Conservation (phyloP, 768 basidiomycete genomes). For the Trametes coccinea region DNA sequence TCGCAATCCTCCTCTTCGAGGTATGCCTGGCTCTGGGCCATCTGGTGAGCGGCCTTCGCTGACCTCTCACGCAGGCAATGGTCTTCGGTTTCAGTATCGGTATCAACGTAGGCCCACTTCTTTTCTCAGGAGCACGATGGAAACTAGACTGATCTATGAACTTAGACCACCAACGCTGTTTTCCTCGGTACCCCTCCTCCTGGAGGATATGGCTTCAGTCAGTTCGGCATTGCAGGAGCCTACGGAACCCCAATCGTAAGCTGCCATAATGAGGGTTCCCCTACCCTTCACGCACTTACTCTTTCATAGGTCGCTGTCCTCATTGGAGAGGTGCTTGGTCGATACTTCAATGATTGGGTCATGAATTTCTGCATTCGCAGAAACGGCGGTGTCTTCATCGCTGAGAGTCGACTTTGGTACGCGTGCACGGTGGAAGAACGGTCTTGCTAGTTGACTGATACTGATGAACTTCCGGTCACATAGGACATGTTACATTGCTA, state of each 20-base stretch:
- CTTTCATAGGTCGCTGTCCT: conserved; percentile 44
- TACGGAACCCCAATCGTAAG: conserved; percentile 59
- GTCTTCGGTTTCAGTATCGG: conserved; percentile 68
- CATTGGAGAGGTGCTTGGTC: conserved; percentile 52
- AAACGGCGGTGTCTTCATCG: conserved; percentile 53
- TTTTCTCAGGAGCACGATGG: no score
- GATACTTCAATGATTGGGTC: conserved; percentile 52
- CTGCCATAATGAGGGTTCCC: no score
- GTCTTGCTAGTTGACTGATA: not conserved
- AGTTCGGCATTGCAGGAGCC: conserved; percentile 50
- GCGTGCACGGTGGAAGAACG: not conserved
- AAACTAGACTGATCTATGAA: not conserved
- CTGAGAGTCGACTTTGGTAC: conserved; percentile 60
- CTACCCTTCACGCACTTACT: not conserved
- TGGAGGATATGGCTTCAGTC: conserved; percentile 52
- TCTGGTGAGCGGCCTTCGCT: not conserved
- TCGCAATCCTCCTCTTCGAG: conserved; percentile 54
- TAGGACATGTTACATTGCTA: conserved; percentile 62
- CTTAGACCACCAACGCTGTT: conserved; percentile 62
- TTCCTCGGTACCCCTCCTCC: conserved; percentile 60
- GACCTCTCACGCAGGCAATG: conserved; percentile 39
- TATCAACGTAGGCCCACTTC: conserved; percentile 41
- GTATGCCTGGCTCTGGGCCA: conserved; percentile 25
- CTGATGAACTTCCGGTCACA: not conserved
- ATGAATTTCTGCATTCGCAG: conserved; percentile 44